Evolutionary conservation across 352 stramenopile species (phyloP), one percentile per base, ranked within the genome.

Genomic region (Aphanomyces euteiches): DNA sequence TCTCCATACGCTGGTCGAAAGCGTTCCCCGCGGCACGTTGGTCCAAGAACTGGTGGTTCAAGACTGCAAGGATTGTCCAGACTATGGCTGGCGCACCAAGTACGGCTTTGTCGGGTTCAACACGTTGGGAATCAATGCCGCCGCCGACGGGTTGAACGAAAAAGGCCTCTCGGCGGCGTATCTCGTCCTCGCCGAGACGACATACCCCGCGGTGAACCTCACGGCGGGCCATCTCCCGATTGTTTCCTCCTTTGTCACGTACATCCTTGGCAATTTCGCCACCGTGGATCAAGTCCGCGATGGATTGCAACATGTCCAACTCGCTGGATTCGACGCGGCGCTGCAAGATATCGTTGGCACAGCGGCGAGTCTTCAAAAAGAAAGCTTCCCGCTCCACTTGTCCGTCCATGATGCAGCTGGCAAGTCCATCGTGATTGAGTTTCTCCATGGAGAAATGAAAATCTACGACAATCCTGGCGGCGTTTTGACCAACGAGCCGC

Each of bases 381-480:
- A 72, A 0, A 67, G 73, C 47, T 72, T 82, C 7, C 82, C 81
- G 47, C 74, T 92, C 15, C 84, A 92, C 54, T 74, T 90, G 12
- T 84, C 74, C 56, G 74, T 92, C 4, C 84, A 88, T 47, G 84
- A 92, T 58, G 76, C 76, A 0, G 67, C 77, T 38, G 82, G 84
- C 13, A 68, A 83, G n/a, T 89, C 70, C 73, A 73, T 92, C 61
- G 84, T 89, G 39, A 80, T 92, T 40, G 84, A 92, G 61, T 90
- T 90, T 59, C 69, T 92, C 17, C 21, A 86, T 15, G 82, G 84
- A 8, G 54, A 80, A 58, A 66, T 76, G 8, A 75, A 79, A 36
- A 66, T 90, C 3, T 82, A 88, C 61, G 78, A 89, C 45, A 90
- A 90, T 64, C 56, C 78, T 7, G 87, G 87, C 60, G 72, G 74